These are phyloP conservation scores for Flagelloscypha sp. DNA, from an alignment of 768 basidiomycete species.

Conservation along the genomic window DNA sequence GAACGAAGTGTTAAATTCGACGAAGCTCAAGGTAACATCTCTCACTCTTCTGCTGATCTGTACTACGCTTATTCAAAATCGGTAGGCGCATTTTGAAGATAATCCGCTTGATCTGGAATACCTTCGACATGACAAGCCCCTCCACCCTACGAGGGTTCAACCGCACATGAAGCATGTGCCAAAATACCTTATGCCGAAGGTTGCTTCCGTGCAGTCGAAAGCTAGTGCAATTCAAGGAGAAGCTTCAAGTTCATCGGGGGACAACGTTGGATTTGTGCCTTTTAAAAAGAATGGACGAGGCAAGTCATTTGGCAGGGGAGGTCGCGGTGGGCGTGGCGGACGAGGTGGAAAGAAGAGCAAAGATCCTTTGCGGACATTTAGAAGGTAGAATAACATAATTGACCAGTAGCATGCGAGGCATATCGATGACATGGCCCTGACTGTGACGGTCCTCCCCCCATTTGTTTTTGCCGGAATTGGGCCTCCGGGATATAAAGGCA, in stretches of 20 bases:
- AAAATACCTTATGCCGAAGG: slow-evolving; percentile 81
- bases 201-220: slow-evolving; percentile 63
- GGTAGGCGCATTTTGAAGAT: slow-evolving; percentile 93
- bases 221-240: slow-evolving; percentile 26
- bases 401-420: no score
- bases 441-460: no score
- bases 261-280: slow-evolving; percentile 54
- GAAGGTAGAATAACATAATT: slow-evolving; percentile 20
- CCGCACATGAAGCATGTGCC: slow-evolving; percentile 96
- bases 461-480: no score
- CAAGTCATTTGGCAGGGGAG: slow-evolving; percentile 35
- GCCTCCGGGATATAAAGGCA: no score
- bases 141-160: slow-evolving; percentile 85
- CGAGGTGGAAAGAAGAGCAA: slow-evolving; percentile 60
- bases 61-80: slow-evolving; percentile 5
- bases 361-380: slow-evolving; percentile 78
- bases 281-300: slow-evolving; percentile 65
- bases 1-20: slow-evolving; percentile 87
- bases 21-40: slow-evolving; percentile 83
- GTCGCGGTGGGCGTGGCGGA: slow-evolving; percentile 23
- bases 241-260: slow-evolving; percentile 11
- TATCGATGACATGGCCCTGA: no score
- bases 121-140: slow-evolving; percentile 87
- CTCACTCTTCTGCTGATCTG: background rate
- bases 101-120: slow-evolving; percentile 91